Evolutionary conservation across 257 asterid species (phyloP).

Genomic region (Rhazya stricta): DNA sequence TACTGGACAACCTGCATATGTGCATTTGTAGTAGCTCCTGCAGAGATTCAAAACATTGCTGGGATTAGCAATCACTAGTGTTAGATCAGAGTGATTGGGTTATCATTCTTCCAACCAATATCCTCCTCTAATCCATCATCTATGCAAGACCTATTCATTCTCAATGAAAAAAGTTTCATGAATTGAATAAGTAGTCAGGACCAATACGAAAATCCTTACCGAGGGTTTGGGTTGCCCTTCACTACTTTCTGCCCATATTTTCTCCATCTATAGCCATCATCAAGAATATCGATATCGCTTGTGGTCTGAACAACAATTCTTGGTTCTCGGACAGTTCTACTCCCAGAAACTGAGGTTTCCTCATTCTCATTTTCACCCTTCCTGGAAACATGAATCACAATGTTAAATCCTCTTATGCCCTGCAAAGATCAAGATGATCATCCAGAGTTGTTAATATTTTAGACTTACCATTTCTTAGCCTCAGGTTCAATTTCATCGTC

Average conservation of each 20-base stretch:
- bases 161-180: background rate
- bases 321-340: slow-evolving; percentile 76
- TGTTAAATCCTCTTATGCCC: background rate
- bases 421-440: background rate
- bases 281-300: slow-evolving; percentile 91
- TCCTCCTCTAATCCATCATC: background rate
- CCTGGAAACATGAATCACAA: slow-evolving; percentile 39
- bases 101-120: background rate
- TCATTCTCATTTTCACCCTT: slow-evolving; percentile 68
- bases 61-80: background rate
- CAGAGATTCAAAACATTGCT: background rate
- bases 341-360: slow-evolving; percentile 60
- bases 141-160: background rate
- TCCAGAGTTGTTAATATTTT: background rate
- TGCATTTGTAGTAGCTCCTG: slow-evolving; percentile 98
- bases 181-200: background rate
- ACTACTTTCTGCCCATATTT: slow-evolving; percentile 95
- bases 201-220: slow-evolving; percentile 36
- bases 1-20: slow-evolving; percentile 69
- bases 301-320: slow-evolving; percentile 92
- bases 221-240: slow-evolving; percentile 89
- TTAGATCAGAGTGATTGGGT: background rate
- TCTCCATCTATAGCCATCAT: slow-evolving; percentile 95
- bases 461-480: slow-evolving; percentile 77
- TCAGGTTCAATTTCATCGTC: slow-evolving; percentile 72